These are phyloP conservation scores for Brasenia schreberi DNA, from an alignment of 164 flowering plant genomes.

Conservation along the genomic window DNA sequence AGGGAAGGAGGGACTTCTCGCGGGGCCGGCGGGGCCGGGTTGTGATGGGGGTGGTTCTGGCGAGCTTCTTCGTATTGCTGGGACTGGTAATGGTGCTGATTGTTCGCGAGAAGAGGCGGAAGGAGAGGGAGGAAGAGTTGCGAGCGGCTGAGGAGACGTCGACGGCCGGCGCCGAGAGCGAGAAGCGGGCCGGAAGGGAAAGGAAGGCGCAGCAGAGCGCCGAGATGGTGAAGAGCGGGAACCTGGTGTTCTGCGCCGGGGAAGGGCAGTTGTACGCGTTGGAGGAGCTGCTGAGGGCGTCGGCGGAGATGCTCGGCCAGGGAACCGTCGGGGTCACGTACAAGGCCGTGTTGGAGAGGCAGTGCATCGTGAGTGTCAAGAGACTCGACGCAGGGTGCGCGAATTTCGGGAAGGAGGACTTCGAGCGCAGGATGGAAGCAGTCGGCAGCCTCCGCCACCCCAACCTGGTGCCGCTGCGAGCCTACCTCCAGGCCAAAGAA, in stretches of 20 bases:
- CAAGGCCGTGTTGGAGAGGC: constrained; percentile 80
- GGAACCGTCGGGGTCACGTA: constrained; percentile 80
- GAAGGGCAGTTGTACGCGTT: constrained; percentile 51
- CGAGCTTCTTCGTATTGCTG: background rate
- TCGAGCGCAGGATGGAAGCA: constrained; percentile 66
- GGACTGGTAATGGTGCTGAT: background rate
- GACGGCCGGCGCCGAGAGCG: constrained; percentile 8
- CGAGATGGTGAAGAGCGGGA: constrained; percentile 51
- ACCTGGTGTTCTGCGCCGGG: constrained; percentile 74
- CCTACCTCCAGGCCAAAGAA: constrained; percentile 80
- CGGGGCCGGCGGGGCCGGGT: background rate
- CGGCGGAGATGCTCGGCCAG: constrained; percentile 84
- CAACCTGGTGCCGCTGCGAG: constrained; percentile 76
- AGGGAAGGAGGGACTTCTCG: constrained; percentile 17
- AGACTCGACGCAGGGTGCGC: constrained; percentile 38
- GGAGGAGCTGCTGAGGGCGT: constrained; percentile 91
- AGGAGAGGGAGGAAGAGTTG: background rate
- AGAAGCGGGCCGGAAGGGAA: constrained; percentile 23
- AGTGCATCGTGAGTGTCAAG: constrained; percentile 70
- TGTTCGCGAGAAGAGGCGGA: background rate
- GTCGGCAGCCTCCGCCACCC: constrained; percentile 82
- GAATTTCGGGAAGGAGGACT: constrained; percentile 32
- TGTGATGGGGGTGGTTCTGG: background rate
- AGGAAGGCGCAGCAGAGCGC: constrained; percentile 28
- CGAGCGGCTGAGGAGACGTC: background rate